Evolutionary conservation across 2,329 filamentous ascomycete genomes (phyloP).

Genomic region (Cercospora canescens): DNA sequence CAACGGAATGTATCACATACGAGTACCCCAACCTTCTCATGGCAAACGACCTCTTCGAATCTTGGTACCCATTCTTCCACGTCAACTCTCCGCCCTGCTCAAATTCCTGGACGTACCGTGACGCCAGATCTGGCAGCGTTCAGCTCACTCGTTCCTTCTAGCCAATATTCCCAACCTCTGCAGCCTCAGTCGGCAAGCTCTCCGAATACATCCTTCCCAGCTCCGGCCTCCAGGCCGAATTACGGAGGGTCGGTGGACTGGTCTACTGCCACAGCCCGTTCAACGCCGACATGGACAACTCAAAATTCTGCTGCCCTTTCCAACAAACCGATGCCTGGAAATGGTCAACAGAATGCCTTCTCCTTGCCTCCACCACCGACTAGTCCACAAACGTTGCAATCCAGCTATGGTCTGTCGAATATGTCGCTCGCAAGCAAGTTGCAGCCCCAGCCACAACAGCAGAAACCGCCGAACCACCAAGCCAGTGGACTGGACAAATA

Average conservation of each 20-base stretch:
- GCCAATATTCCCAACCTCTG: slow-evolving; percentile 41
- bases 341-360: slow-evolving; percentile 18
- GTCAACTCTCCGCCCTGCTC: slow-evolving; percentile 19
- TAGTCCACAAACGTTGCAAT: slow-evolving; percentile 37
- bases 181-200: slow-evolving; percentile 38
- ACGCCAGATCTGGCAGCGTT: slow-evolving; percentile 40
- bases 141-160: slow-evolving; percentile 37
- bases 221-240: background rate
- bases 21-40: slow-evolving; percentile 44
- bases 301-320: slow-evolving; percentile 18
- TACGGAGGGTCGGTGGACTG: slow-evolving; percentile 2
- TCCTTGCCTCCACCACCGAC: slow-evolving; percentile 33
- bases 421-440: slow-evolving; percentile 30
- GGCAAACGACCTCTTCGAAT: slow-evolving; percentile 38
- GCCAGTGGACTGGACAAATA: slow-evolving; percentile 63
- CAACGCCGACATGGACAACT: slow-evolving; percentile 22
- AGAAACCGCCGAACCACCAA: slow-evolving; percentile 18
- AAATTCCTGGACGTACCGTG: slow-evolving; percentile 30
- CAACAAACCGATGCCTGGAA: background rate
- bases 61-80: background rate
- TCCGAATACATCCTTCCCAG: slow-evolving; percentile 29
- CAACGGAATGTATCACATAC: slow-evolving; percentile 12
- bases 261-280: slow-evolving; percentile 6
- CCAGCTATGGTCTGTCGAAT: slow-evolving; percentile 40
- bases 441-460: slow-evolving; percentile 36